Evolutionary conservation across 805 yeast genomes (phyloP).

Genomic region (Kluyveromyces lactis): DNA sequence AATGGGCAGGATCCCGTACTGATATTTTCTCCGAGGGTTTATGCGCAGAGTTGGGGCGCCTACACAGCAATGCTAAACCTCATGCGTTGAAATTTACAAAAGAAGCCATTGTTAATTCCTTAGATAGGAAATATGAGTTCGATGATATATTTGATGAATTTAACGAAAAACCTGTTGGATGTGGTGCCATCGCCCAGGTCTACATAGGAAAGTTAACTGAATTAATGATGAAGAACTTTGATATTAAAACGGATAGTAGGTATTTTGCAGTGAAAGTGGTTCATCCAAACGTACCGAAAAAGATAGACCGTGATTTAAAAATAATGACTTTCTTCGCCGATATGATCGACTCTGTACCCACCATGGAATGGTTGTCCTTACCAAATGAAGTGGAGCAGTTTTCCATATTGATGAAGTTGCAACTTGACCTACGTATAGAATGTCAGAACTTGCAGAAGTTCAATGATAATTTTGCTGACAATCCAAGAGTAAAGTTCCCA

Average conservation of each 20-base stretch:
- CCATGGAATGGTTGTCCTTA: constrained; percentile 95
- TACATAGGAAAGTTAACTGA: constrained; percentile 60
- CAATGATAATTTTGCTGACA: constrained; percentile 52
- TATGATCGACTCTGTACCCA: constrained; percentile 64
- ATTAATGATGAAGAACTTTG: constrained; percentile 32
- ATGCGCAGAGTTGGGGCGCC: constrained; percentile 64
- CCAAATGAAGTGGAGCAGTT: constrained; percentile 94
- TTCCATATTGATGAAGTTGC: constrained; percentile 75
- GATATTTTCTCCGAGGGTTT: constrained; percentile 78
- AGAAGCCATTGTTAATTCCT: constrained; percentile 48
- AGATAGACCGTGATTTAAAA: constrained; percentile 69
- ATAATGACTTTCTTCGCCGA: constrained; percentile 80
- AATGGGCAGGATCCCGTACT: constrained; percentile 98
- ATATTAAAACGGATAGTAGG: constrained; percentile 26
- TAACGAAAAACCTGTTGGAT: constrained; percentile 71
- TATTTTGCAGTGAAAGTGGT: constrained; percentile 86
- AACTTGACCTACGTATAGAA: constrained; percentile 84
- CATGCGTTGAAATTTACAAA: constrained; percentile 62
- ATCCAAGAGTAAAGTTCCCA: constrained; percentile 68
- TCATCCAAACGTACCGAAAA: constrained; percentile 75
- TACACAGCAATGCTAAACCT: constrained; percentile 77
- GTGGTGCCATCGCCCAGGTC: constrained; percentile 99
- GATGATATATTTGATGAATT: constrained; percentile 80
- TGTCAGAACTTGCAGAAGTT: constrained; percentile 72
- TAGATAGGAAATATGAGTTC: constrained; percentile 41